Percentiles rank a stretch among this genome's conserved stretches.
phyloP scores from a whole-genome alignment of 148 eudicot genomes.

The Talinum fruticosum region DNA sequence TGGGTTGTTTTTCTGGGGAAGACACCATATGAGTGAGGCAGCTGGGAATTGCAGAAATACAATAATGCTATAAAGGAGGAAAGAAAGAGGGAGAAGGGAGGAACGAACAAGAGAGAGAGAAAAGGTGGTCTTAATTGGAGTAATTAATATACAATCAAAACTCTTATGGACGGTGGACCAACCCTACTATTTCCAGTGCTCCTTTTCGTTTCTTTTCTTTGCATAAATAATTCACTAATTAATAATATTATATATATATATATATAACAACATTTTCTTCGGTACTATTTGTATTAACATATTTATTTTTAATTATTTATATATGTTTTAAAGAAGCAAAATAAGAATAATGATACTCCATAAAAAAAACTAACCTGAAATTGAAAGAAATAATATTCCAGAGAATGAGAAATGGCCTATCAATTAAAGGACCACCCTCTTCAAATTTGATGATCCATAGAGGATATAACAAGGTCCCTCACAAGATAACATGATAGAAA shows the following conservation, averaged over 20 bases:
- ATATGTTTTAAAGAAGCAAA: too few relatives aligned
- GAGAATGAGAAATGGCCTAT: too few relatives aligned
- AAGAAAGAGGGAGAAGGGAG: background rate
- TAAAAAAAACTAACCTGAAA: too few relatives aligned
- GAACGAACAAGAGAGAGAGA: background rate
- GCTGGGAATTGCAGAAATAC: background rate
- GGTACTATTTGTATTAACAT: too few relatives aligned
- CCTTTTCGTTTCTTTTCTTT: background rate
- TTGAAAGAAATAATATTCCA: too few relatives aligned
- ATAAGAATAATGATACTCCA: too few relatives aligned
- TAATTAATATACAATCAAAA: background rate
- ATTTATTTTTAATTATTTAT: too few relatives aligned
- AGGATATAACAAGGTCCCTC: too few relatives aligned
- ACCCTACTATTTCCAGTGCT: background rate
- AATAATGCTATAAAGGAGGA: background rate
- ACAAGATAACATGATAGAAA: too few relatives aligned
- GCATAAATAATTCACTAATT: background rate
- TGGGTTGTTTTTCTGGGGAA: background rate
- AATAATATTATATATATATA: background rate
- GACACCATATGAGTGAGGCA: background rate
- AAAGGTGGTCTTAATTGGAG: background rate
- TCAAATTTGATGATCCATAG: too few relatives aligned
- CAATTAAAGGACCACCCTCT: too few relatives aligned
- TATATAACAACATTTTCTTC: too few relatives aligned
- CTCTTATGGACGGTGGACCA: slow-evolving; percentile 1